Base-by-base conservation (phyloP, 805 yeast genomes). In the Candida maris region DNA sequence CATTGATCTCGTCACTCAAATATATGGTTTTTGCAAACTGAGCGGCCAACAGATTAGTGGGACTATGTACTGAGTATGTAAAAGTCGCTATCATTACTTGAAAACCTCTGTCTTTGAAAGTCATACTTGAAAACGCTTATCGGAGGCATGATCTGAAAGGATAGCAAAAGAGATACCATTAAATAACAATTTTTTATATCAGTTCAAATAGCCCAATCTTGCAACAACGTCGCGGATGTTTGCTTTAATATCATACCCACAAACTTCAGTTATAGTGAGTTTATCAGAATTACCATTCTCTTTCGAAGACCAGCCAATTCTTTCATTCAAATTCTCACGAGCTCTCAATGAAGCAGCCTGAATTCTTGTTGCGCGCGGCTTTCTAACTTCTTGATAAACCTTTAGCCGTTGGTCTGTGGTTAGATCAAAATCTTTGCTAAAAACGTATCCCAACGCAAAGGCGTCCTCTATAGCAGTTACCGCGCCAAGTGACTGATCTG, bases 331-430 rank as follows among this genome's bases (percentile, higher is more conserved):
- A 35, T 57, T 55, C 37, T 57, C 60, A 21, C 63, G 39, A 2
- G 63, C 63, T 29, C 58, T 39, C 41, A 57, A 47, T 4, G 61
- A 56, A 12, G 61, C 61, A n/a, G 49, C 51, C 38, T 58, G 63
- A 18, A 58, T 52, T 32, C 46, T 46, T 12, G 60, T 56, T 5
- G 56, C 63, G 19, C 63, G 46, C n/a, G 54, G 56, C 39, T 49
- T 49, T 22, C 63, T 41, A 14, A 48, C 59, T 27, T 40, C 31
- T 31, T 57, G 54, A 30, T 56, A 57, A 7, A 56, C 34, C 30
- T 47, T 39, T 39, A 54, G 45, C 2, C 56, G 56, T 28, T 52
- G 50, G 7, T 32, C 49, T 16, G 51, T 39, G 6, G 49, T 34
- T 27, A 57, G 42, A 28, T 48, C 42, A 41, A 53, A 57, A 31